Evolutionary conservation across 2,329 filamentous ascomycete genomes (phyloP).

Genomic region (Nannizzia gypsea): DNA sequence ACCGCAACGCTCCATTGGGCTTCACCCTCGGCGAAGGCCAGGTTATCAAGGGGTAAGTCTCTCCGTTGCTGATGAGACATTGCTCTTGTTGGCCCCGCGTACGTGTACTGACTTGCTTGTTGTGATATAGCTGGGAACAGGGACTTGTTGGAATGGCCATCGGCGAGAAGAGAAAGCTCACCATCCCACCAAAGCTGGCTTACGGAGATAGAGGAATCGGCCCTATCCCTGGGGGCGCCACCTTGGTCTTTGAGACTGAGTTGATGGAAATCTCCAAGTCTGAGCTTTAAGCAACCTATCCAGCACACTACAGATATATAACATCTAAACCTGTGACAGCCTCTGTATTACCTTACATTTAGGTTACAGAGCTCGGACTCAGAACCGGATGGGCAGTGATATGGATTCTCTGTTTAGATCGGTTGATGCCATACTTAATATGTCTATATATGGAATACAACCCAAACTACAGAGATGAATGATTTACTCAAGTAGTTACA

Average conservation of each 20-base stretch:
- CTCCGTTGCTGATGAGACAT: neutral
- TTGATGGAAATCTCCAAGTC: conserved; percentile 58
- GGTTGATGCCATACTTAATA: neutral
- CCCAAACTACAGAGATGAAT: neutral
- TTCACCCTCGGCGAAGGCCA: conserved; percentile 70
- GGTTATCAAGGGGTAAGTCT: conserved; percentile 74
- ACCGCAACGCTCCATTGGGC: conserved; percentile 60
- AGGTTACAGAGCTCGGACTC: neutral
- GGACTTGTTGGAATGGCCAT: conserved; percentile 90
- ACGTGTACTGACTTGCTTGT: neutral
- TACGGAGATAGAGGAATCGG: conserved; percentile 69
- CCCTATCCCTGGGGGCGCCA: conserved; percentile 71
- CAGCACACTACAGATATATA: neutral
- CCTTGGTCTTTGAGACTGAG: conserved; percentile 86
- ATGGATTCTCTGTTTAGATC: neutral
- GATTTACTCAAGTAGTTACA: neutral
- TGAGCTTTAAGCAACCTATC: conserved; percentile 26
- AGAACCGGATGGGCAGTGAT: neutral
- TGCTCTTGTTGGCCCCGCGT: neutral
- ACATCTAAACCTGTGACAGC: neutral
- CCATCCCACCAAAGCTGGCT: conserved; percentile 72
- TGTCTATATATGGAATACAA: neutral
- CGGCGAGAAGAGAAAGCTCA: conserved; percentile 81
- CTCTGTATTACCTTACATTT: neutral
- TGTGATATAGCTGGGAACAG: conserved; percentile 61